Evolutionary conservation across 208 protist genomes (phyloP).

Genomic region (Crithidia brevicula): DNA sequence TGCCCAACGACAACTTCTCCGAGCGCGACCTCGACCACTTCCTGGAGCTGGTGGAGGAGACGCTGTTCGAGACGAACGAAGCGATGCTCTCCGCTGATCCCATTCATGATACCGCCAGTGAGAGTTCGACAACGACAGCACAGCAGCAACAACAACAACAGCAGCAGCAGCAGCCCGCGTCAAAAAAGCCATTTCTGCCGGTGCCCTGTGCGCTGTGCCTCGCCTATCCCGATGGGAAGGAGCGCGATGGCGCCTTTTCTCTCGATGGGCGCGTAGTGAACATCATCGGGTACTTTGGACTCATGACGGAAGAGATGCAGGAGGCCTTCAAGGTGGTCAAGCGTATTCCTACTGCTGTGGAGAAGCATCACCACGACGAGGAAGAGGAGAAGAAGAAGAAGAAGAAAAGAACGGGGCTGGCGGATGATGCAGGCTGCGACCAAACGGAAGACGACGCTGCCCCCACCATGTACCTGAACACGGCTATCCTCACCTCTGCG

Average conservation of each 20-base stretch:
- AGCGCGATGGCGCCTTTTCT: slow-evolving; percentile 62
- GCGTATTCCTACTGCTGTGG: slow-evolving; percentile 17
- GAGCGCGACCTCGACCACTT: slow-evolving; percentile 78
- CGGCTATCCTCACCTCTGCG: slow-evolving; percentile 74
- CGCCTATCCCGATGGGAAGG: slow-evolving; percentile 73
- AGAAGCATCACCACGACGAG: background rate
- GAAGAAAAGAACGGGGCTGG: too few relatives aligned
- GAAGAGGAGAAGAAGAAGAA: background rate
- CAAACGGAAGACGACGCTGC: background rate
- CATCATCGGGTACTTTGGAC: slow-evolving; percentile 88
- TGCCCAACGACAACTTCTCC: slow-evolving; percentile 66
- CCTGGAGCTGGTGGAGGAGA: slow-evolving; percentile 60
- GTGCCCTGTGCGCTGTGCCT: slow-evolving; percentile 85
- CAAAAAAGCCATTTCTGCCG: slow-evolving; percentile 64
- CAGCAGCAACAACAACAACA: background rate
- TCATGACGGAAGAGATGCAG: slow-evolving; percentile 59
- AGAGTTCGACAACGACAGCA: background rate
- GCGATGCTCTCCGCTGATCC: slow-evolving; percentile 53
- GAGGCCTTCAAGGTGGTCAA: slow-evolving; percentile 73
- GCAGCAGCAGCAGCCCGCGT: background rate
- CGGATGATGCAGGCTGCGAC: too few relatives aligned
- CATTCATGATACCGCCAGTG: slow-evolving; percentile 12
- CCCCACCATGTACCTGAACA: slow-evolving; percentile 50
- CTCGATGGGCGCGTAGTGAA: slow-evolving; percentile 75
- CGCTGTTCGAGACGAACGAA: slow-evolving; percentile 61